Evolutionary conservation across 73 alveolate species (phyloP), one percentile per base, ranked within the genome.

Genomic region (Halteria grandinella): DNA sequence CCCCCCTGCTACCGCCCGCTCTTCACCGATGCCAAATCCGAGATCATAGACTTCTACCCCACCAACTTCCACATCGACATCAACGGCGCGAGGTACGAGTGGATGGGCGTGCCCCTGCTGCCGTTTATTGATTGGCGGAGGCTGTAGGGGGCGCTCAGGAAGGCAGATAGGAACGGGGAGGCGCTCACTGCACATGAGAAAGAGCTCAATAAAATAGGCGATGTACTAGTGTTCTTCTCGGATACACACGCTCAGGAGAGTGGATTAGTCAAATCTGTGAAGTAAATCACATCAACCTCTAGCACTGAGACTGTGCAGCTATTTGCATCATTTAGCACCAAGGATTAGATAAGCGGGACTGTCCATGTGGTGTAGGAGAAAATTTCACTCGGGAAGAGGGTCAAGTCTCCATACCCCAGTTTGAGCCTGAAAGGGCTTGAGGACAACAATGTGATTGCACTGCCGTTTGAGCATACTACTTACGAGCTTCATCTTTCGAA

Each of bases 21-120:
- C 43, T 71, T 83, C 83, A 83, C 64, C 43, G 88, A 85, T 45
- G 94, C 93, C 47, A 55, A 70, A 7, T 89, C 98, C 12, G 98
- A 96, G 54, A 95, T 97, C 40, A 88, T 92, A 37, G 99, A 97
- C 86, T 98, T 98, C 90, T 98, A 98, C 80, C 99, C 99, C 0
- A 85, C 74, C 17, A 92, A 93, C 86, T 90, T 98, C 63, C 89
- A 89, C 60, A 78, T 98, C 51, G 99, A 98, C 83, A 74, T 96
- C 53, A 97, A 97, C 72, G 99, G 99, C 31, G 95, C 94, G 59
- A 91, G 98, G 33, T 97, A 75, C 74, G 98, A 98, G 44, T 96
- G 99, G 99, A 96, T 94, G 98, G 99, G 98, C 5, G 99, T 95
- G 44, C 88, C 85, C 55, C 87, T 96, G 49, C 78, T 96, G 36